Conservation (phyloP, 257 asterid species). For the Knoxia roxburghii region DNA sequence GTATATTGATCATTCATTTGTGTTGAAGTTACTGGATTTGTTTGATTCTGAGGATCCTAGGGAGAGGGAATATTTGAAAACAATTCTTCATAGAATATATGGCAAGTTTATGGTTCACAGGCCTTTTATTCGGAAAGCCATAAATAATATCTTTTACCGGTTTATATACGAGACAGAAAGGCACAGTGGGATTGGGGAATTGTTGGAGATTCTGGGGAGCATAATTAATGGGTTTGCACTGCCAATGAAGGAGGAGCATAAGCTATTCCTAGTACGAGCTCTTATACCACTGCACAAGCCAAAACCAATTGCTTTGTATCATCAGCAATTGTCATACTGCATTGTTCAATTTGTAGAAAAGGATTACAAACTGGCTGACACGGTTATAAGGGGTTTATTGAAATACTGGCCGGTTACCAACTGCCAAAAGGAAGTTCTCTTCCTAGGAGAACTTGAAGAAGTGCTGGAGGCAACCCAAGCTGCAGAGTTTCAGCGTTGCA, state of each 20-base stretch:
- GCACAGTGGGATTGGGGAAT: slow-evolving; percentile 76
- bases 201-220: slow-evolving; percentile 86
- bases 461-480: slow-evolving; percentile 69
- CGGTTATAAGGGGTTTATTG: slow-evolving; percentile 67
- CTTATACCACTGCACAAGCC: slow-evolving; percentile 85
- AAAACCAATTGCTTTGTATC: slow-evolving; percentile 53
- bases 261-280: slow-evolving; percentile 70
- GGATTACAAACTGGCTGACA: slow-evolving; percentile 68
- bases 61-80: slow-evolving; percentile 84
- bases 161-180: slow-evolving; percentile 71
- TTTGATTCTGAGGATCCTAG: slow-evolving; percentile 84
- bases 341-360: slow-evolving; percentile 72
- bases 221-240: slow-evolving; percentile 83
- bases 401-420: slow-evolving; percentile 77
- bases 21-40: slow-evolving; percentile 57
- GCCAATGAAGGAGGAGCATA: slow-evolving; percentile 98
- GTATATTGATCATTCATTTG: slow-evolving; percentile 68
- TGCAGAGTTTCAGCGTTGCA: slow-evolving; percentile 62
- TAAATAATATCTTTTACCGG: slow-evolving; percentile 65
- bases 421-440: slow-evolving; percentile 78
- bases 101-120: slow-evolving; percentile 91
- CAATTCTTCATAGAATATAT: slow-evolving; percentile 73
- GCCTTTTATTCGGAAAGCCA: slow-evolving; percentile 82
- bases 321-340: slow-evolving; percentile 72
- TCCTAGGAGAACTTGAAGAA: slow-evolving; percentile 76